A percentile compares a stretch with the other conserved stretches of the same genome.
Conservation (phyloP, 306 rosid species). For the Rosa chinensis region DNA sequence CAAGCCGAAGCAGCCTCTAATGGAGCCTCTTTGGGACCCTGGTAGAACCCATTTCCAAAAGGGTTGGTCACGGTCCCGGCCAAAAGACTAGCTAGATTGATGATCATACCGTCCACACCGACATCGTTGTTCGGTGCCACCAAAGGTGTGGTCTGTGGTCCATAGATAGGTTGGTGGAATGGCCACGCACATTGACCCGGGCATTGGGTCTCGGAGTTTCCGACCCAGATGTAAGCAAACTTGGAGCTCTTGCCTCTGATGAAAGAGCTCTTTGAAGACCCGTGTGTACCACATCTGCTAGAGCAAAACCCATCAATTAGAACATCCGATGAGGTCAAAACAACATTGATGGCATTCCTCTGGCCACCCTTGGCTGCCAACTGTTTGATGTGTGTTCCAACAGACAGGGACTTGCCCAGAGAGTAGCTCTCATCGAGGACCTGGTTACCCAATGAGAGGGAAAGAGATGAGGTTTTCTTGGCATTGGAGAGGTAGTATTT, state of each 20-base stretch:
- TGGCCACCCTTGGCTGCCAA: slow-evolving; percentile 48
- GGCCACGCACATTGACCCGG: slow-evolving; percentile 89
- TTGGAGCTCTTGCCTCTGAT: slow-evolving; percentile 30
- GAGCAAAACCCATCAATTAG: slow-evolving; percentile 39
- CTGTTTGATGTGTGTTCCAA: slow-evolving; percentile 11
- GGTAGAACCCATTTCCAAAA: slow-evolving; percentile 64
- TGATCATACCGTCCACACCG: slow-evolving; percentile 66
- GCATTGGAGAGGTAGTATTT: slow-evolving; percentile 39
- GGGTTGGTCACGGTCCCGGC: slow-evolving; percentile 70
- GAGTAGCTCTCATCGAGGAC: slow-evolving; percentile 35
- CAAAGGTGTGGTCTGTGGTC: slow-evolving; percentile 55
- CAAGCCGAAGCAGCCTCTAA: slow-evolving; percentile 74
- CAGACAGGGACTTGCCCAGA: slow-evolving; percentile 52
- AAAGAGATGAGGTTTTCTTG: slow-evolving; percentile 18
- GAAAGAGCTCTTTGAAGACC: slow-evolving; percentile 26
- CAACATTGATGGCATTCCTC: slow-evolving; percentile 49
- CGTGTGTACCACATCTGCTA: slow-evolving; percentile 42
- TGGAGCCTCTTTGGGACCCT: slow-evolving; percentile 72
- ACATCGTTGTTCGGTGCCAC: slow-evolving; percentile 70
- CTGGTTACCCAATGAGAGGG: slow-evolving; percentile 41
- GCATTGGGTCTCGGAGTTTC: slow-evolving; percentile 67
- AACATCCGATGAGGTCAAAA: slow-evolving; percentile 43
- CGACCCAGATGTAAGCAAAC: slow-evolving; percentile 69
- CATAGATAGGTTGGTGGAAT: slow-evolving; percentile 79
- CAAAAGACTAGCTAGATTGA: slow-evolving; percentile 64